Base-by-base conservation (phyloP, 2,329 filamentous ascomycete species). In the Nothophaeocryptopus gaeumannii region DNA sequence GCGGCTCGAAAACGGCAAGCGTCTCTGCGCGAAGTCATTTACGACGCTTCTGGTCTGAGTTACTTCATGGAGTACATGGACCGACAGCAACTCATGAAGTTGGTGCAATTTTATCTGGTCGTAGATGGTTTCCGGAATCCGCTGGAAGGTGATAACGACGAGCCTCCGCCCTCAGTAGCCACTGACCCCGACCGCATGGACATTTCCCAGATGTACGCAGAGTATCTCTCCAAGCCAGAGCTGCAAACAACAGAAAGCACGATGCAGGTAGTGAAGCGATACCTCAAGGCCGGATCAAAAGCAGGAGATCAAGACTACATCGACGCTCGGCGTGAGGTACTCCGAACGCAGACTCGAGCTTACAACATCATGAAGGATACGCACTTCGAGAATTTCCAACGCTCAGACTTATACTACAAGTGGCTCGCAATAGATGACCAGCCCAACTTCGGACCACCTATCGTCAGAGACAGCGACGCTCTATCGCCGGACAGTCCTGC, bases 51-150 rank as follows among this genome's bases (percentile, higher is more conserved):
- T 1, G 92, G 89, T 0, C 77, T 99, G 8, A 97, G 93, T 2
- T 99, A 96, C 67, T 97, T 99, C 72, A 99, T 99, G 93, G 93
- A 99, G 67, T 97, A 90, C 64, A 99, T 99, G 93, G 93, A 99
- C 67, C 84, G 93, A 36, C 87, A 91, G 66, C 79, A 81, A 12
- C 77, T 92, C 20, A 92, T 97, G 85, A 81, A 87, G 11, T 74
- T 96, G 39, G 91, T 99, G 5, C 93, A 99, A 64, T 99, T 97
- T 69, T 99, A 92, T 90, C 84, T 99, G 35, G 93, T 97, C 2
- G 93, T 97, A 5, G 93, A 99, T 71, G 92, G 93, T 0, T 89
- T 97, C 61, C 86, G 95, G 36, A 96, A 95, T 61, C 95, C 93
- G 0, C 74, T 99, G 2, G 93, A 99, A 70, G 88, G 92, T 57